A percentile compares a stretch with the other conserved stretches of the same genome.
Conservation (phyloP, 2,329 filamentous ascomycete species). For the Huntiella bhutanensis region DNA sequence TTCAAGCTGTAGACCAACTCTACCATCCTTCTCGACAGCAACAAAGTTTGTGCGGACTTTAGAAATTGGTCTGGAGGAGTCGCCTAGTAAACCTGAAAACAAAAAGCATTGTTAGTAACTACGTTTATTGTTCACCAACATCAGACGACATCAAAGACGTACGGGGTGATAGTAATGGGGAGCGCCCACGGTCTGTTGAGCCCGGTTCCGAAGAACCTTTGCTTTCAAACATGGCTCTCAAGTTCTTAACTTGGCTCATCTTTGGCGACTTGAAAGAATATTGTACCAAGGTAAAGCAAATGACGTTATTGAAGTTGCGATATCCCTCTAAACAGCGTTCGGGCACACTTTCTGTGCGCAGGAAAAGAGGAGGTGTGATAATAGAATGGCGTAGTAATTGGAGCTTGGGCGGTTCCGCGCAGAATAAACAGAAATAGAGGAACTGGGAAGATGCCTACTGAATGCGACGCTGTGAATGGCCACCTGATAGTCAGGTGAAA, state of each 20-base stretch:
- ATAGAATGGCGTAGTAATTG: background rate
- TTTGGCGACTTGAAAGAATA: conserved; percentile 16
- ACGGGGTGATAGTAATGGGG: conserved; percentile 35
- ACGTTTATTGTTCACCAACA: conserved; percentile 9
- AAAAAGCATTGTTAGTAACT: background rate
- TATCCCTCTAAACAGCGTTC: too few species aligned
- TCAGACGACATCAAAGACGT: conserved; percentile 9
- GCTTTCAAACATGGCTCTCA: conserved; percentile 65
- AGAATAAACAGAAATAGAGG: background rate
- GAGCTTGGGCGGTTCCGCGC: background rate
- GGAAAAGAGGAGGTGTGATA: background rate
- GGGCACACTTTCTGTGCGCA: background rate
- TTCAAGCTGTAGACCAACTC: conserved; percentile 31
- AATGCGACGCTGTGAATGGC: background rate
- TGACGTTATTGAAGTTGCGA: background rate
- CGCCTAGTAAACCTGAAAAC: conserved; percentile 12
- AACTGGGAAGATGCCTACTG: background rate
- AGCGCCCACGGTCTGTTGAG: conserved; percentile 50
- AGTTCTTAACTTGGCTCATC: conserved; percentile 54
- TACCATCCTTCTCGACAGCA: conserved; percentile 47
- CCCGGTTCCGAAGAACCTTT: conserved; percentile 33
- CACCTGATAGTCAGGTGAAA: too few species aligned
- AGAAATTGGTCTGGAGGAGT: conserved; percentile 47
- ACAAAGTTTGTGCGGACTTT: conserved; percentile 62
- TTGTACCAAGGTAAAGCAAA: background rate